Evolutionary conservation across 179 eudicot species (phyloP), one percentile per base, ranked within the genome.

Genomic region (Beta corolliflora): DNA sequence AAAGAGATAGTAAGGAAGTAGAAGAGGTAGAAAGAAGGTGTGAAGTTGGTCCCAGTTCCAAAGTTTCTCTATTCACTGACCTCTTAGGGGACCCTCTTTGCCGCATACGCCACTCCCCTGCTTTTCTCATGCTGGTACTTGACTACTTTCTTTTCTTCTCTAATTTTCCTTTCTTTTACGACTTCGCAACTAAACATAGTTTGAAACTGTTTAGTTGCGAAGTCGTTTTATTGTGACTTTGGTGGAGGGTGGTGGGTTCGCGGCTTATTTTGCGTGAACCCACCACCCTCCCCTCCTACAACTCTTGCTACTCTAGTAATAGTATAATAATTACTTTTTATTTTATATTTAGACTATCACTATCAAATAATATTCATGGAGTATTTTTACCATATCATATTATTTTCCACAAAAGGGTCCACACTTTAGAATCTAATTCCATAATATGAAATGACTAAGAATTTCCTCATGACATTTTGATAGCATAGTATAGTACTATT

Each of bases 11-110:
- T 9, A 50, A 29, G 7, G 86, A 79, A 68, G 98, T 94, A 11
- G 99, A 89, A 71, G 86, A 91, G 21, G 87, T 95, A 5, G 99
- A 95, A 82, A 82, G 86, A 77, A 81, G 84, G 76, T 95, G 99
- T 77, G 99, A 95, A 50, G 97, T 94, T 7, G 98, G 99, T 1
- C 97, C 98, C 41, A 83, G 61, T 55, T 92, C 90, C 8, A 87
- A 90, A 77, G 81, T 94, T 66, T 89, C 93, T 11, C 90, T 95
- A 77, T 94, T 87, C 86, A 91, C 99, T 79, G 89, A 95, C 78
- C 92, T 90, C 48, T 75, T 95, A n/a, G 98, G 99, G 21, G 99
- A 95, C 84, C 99, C 99, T 19, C 87, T 95, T 77, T 95, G 98
- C 88, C 84, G 99, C 73, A 90, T 95, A 52, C 97, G 99, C 83